phyloP scores from a whole-genome alignment of 495 filamentous ascomycete genomes.

The Poronia punctata region DNA sequence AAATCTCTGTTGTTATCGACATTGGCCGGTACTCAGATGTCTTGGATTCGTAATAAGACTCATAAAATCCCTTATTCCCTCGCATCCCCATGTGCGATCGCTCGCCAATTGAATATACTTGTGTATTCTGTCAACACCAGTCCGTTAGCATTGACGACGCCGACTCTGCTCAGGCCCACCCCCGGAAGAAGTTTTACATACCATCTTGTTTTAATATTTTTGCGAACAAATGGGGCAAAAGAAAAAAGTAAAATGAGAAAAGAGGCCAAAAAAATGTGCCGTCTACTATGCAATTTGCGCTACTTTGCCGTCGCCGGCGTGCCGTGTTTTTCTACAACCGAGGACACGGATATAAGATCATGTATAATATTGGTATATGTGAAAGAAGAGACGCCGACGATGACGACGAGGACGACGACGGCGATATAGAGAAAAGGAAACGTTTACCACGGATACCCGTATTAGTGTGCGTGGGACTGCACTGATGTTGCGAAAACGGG shows the following conservation, averaged over 20 bases:
- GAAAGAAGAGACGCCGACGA: no score
- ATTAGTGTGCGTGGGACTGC: no score
- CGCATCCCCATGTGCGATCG: slow-evolving; percentile 39
- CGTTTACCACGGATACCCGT: slow-evolving; percentile 20
- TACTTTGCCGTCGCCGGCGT: slow-evolving; percentile 34
- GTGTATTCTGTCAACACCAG: slow-evolving; percentile 18
- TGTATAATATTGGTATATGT: no score
- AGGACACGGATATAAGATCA: slow-evolving; percentile 19
- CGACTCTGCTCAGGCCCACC: not conserved
- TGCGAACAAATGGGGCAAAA: slow-evolving; percentile 11
- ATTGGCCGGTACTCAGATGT: slow-evolving; percentile 39
- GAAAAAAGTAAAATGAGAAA: no score
- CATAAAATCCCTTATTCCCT: slow-evolving; percentile 36
- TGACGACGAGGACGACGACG: slow-evolving; percentile 18
- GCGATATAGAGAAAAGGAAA: slow-evolving; percentile 27
- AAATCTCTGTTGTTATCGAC: slow-evolving; percentile 64
- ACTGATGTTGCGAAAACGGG: slow-evolving; percentile 27
- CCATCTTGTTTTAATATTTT: slow-evolving; percentile 29
- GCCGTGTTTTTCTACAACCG: slow-evolving; percentile 19
- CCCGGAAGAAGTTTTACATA: no score
- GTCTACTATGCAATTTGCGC: slow-evolving; percentile 12
- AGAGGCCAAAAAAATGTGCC: no score
- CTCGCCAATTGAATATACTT: slow-evolving; percentile 20
- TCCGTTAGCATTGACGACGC: not conserved
- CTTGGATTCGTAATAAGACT: slow-evolving; percentile 44